A percentile compares a stretch with the other conserved stretches of the same genome.
Conservation (phyloP, 768 basidiomycete genomes). For the Gloeostereum incarnatum region DNA sequence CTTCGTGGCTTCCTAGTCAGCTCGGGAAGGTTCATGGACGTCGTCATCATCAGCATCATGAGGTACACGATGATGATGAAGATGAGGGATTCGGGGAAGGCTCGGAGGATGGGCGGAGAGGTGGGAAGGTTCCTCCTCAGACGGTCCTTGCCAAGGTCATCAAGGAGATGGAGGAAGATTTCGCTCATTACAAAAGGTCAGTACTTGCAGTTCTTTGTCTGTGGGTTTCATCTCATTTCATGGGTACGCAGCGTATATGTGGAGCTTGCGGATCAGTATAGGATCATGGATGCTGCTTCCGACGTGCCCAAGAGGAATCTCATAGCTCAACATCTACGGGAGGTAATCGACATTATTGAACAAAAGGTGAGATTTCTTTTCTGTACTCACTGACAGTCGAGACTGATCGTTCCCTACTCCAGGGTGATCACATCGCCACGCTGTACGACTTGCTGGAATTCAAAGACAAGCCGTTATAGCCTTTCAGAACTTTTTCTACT, state of each 20-base stretch:
- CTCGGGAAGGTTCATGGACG: slow-evolving; percentile 8
- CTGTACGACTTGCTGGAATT: slow-evolving; percentile 78
- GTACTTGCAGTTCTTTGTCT: slow-evolving; percentile 14
- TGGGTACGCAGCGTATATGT: slow-evolving; percentile 64
- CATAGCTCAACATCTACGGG: slow-evolving; percentile 81
- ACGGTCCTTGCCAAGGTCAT: slow-evolving; percentile 79
- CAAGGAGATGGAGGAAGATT: slow-evolving; percentile 89
- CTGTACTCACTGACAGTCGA: not conserved
- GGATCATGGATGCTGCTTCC: slow-evolving; percentile 75
- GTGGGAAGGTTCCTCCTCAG: slow-evolving; percentile 52
- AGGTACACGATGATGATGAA: slow-evolving; percentile 23
- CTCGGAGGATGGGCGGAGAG: slow-evolving; percentile 22
- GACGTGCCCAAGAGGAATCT: slow-evolving; percentile 75
- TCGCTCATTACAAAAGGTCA: slow-evolving; percentile 89
- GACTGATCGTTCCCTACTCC: slow-evolving; percentile 8
- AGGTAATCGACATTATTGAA: slow-evolving; percentile 89
- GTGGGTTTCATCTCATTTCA: slow-evolving; percentile 4
- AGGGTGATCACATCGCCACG: slow-evolving; percentile 94
- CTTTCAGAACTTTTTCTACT: too few species aligned
- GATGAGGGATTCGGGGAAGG: slow-evolving; percentile 43
- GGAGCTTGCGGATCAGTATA: slow-evolving; percentile 91
- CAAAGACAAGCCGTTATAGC: slow-evolving; percentile 45
- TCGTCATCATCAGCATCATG: slow-evolving; percentile 9
- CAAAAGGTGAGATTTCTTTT: slow-evolving; percentile 53
- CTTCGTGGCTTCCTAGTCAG: slow-evolving; percentile 16